Evolutionary conservation across 192 early-diverging fungal genomes (phyloP).

Genomic region (Coemansia pectinata): DNA sequence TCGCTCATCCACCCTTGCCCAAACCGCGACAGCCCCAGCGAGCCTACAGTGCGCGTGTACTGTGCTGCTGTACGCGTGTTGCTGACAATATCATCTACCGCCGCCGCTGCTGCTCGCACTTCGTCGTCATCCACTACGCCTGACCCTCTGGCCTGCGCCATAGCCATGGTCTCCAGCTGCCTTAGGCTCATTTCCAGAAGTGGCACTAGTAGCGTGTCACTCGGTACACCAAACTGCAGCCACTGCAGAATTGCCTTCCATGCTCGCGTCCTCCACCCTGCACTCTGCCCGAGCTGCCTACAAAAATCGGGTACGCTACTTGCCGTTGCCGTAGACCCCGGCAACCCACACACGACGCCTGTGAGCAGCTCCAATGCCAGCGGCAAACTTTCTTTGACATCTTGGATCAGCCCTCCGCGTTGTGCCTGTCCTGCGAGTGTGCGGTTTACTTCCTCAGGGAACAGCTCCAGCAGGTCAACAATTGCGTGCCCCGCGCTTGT

Average conservation of each 20-base stretch:
- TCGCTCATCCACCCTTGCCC: slow-evolving; percentile 30
- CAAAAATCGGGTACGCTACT: slow-evolving; percentile 10
- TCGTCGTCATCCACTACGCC: slow-evolving; percentile 29
- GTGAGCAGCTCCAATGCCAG: slow-evolving; percentile 33
- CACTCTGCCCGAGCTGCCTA: slow-evolving; percentile 11
- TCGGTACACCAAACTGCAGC: slow-evolving; percentile 44
- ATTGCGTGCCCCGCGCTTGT: slow-evolving; percentile 22
- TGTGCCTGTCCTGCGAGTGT: slow-evolving; percentile 20
- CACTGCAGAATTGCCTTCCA: slow-evolving; percentile 47
- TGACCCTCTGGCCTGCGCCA: slow-evolving; percentile 14
- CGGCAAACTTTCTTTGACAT: slow-evolving; percentile 24
- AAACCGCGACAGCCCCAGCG: slow-evolving; percentile 21
- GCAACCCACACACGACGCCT: slow-evolving; percentile 21
- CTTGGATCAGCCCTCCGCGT: slow-evolving; percentile 27
- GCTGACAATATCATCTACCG: slow-evolving; percentile 45
- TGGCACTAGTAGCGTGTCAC: slow-evolving; percentile 32
- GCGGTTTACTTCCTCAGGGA: slow-evolving; percentile 46
- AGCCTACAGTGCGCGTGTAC: slow-evolving; percentile 31
- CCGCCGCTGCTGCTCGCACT: slow-evolving; percentile 29
- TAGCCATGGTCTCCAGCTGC: slow-evolving; percentile 29
- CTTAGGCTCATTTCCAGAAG: slow-evolving; percentile 37
- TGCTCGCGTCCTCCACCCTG: slow-evolving; percentile 34
- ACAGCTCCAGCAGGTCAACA: slow-evolving; percentile 39
- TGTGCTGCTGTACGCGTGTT: slow-evolving; percentile 32
- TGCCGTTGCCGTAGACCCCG: slow-evolving; percentile 1